Base-by-base conservation (phyloP, 208 protist species). In the Wallacemonas sp. region DNA sequence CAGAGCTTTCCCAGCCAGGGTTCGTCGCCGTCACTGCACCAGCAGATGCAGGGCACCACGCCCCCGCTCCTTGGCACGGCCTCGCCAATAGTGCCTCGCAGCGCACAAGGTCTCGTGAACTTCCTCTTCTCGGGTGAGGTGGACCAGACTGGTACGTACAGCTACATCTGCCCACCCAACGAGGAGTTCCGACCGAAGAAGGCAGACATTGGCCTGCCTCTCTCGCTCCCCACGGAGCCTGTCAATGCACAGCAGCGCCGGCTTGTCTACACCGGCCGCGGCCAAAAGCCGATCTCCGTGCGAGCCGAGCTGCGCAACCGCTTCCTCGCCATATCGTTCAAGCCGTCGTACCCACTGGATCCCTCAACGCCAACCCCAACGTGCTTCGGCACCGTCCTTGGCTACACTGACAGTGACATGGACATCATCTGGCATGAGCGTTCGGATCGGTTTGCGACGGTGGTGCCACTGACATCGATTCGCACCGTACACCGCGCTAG, bases 341-440 rank as follows among this genome's bases (percentile, higher is more conserved):
- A 75, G 53, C 45, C 70, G 4, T 36, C n/a, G 17, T 57, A 71
- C 50, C 68, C 59, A 29, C 17, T 65, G 30, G 39, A 59, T 44
- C 22, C 37, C 17, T 58, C 32, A 13, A 34, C 63, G 4, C 36
- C 53, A 6, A 64, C 50, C 13, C 45, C 38, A 33, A 76, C 73
- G 2, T 78, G 62, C 21, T 89, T 73, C 63, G 86, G 86, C 61
- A 89, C 83, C 17, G 73, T 92, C 10, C 73, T 92, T 0, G 86
- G 82, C 22, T 92, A 89, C 78, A 81, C 79, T 21, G 79, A 89
- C 66, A 77, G 87, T 66, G 67, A 86, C 63, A 81, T 69, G 1
- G 71, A 78, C 45, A 74, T 93, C n/a, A 80, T 91, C 26, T 93
- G 87, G 83, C 83, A 93, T 32, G 73, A 89, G 41, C 78, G 83